Evolutionary conservation across 2,329 filamentous ascomycete species (phyloP).

Genomic region (Monosporascus sp.): DNA sequence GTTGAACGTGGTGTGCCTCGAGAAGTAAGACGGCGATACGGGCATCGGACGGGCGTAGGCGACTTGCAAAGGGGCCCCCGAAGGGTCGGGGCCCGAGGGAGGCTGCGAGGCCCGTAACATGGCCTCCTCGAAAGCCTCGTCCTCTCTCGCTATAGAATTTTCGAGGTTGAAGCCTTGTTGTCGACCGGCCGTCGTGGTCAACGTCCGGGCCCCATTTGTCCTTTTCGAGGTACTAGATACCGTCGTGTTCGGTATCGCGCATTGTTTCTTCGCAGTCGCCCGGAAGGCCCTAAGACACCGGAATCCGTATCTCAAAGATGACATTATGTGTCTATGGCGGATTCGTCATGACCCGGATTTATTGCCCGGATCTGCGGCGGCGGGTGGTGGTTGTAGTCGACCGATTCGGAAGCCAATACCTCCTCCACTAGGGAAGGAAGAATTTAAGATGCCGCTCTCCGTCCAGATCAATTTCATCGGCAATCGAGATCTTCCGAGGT

Average conservation of each 20-base stretch:
- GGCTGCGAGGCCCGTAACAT: neutral
- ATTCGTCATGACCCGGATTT: conserved; percentile 19
- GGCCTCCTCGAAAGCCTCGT: conserved; percentile 3
- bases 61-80: conserved; percentile 23
- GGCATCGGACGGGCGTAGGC: conserved; percentile 70
- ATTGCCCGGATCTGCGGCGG: neutral
- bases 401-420: neutral
- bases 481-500: conserved; percentile 20
- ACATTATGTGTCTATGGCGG: conserved; percentile 21
- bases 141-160: neutral
- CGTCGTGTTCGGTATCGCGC: conserved; percentile 8
- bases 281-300: conserved; percentile 26
- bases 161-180: neutral
- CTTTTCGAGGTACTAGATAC: conserved; percentile 12
- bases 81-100: neutral
- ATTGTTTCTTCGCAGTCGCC: conserved; percentile 15
- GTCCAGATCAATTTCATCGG: conserved; percentile 13
- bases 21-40: conserved; percentile 90
- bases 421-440: too few species aligned
- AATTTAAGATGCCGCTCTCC: neutral
- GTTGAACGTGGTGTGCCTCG: conserved; percentile 76
- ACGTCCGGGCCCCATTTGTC: conserved; percentile 11
- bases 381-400: neutral
- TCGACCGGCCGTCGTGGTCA: conserved; percentile 13
- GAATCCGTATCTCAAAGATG: conserved; percentile 23